Evolutionary conservation across 2,329 filamentous ascomycete species (phyloP), one percentile per base, ranked within the genome.

Genomic region (Acephala macrosclerotiorum): DNA sequence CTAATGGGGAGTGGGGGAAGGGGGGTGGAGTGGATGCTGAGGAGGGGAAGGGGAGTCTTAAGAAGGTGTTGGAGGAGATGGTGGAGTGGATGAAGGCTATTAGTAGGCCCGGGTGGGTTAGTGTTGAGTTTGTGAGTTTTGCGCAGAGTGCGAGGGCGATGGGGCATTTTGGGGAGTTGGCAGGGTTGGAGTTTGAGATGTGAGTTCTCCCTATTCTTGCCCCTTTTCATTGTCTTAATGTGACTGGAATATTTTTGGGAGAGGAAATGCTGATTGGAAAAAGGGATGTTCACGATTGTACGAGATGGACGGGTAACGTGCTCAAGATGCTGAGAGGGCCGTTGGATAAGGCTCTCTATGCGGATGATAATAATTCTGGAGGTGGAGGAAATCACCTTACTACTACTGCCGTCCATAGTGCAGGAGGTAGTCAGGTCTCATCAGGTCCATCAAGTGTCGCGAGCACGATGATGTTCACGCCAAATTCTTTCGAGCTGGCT

Each of bases 241-340:
- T 18, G 4, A 18, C n/a, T 18, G 7, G 3, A 16, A 47, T 40
- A 25, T 36, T 9, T 9, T 59, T 59, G 49, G 26, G 36, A 20
- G 6, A 33, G 25, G 9, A 5, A 49, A 45, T 45, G 16, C 40
- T 57, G 51, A 33, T 53, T 40, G n/a, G 33, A 36, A 33, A 16
- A 35, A 68, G 67, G 42, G 69, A 69, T 55, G 69, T 71, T 16
- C 65, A 71, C 6, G 69, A 71, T 61, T 66, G 58, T 57, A 63
- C 61, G 35, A 36, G 62, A 0, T 71, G 67, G 68, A 69, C 64
- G 4, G 71, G 70, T 1, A 72, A 72, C 61, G 70, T 73, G 1
- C 40, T 71, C n/a, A 71, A 68, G 56, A 73, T 73, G 71, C 60
- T 73, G 14, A 58, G 53, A 20, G 71, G 71, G 3, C 58, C 68